Evolutionary conservation across 2,329 filamentous ascomycete species (phyloP).

Genomic region (Neocucurbitaria cava): DNA sequence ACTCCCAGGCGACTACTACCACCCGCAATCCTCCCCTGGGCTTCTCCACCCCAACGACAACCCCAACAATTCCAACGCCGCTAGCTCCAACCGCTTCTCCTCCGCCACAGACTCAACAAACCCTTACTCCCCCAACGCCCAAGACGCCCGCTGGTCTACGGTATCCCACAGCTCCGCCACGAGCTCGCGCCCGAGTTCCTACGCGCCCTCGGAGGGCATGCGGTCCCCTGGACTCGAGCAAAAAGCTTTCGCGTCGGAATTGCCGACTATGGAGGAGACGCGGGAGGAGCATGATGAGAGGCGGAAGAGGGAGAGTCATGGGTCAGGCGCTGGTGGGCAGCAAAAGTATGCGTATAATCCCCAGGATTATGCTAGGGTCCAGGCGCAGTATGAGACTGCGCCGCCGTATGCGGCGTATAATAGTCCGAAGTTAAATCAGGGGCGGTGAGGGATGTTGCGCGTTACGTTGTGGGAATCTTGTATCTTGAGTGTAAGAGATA

Average conservation of each 20-base stretch:
- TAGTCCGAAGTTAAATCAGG: background rate
- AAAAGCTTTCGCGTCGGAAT: constrained; percentile 41
- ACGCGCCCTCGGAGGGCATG: constrained; percentile 43
- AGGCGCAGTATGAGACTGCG: constrained; percentile 14
- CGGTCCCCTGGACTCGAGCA: constrained; percentile 44
- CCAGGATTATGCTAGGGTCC: constrained; percentile 38
- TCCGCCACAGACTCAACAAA: constrained; percentile 28
- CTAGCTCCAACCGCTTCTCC: constrained; percentile 33
- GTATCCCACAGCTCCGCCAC: constrained; percentile 32
- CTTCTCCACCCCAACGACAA: constrained; percentile 35
- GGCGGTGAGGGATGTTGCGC: no score
- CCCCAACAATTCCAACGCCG: no score
- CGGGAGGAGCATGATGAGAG: constrained; percentile 39
- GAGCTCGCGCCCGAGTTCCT: constrained; percentile 46
- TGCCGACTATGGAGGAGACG: constrained; percentile 47
- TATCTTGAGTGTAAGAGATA: no score
- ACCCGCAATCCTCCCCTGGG: constrained; percentile 39
- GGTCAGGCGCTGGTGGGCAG: constrained; percentile 15
- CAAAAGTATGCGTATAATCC: constrained; percentile 45
- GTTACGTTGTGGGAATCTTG: no score
- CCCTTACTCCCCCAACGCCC: constrained; percentile 32
- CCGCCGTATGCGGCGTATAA: constrained; percentile 15
- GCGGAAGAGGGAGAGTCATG: constrained; percentile 26
- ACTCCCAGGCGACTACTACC: constrained; percentile 52
- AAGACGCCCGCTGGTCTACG: constrained; percentile 43